Base-by-base conservation (phyloP, 768 basidiomycete genomes). In the Pholiota molesta region DNA sequence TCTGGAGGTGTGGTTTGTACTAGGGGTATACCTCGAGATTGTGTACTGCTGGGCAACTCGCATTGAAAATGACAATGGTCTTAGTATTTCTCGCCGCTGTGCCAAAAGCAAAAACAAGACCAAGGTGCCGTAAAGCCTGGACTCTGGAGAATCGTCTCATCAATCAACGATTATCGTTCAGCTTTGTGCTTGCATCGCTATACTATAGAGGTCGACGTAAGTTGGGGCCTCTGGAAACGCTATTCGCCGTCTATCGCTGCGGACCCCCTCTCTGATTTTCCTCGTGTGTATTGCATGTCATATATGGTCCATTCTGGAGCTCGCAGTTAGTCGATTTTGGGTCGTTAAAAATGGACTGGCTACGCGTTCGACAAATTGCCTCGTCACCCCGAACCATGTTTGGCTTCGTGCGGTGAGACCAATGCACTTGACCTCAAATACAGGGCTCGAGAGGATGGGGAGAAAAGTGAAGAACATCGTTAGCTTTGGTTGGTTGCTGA, bases 251-350 rank as follows among this genome's bases (percentile, higher is more conserved):
- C 26, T 26, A 26, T 26, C 19, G 29, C 31, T 31, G 21, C 14
- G 33, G n/a, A 33, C 29, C n/a, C 49, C 17, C 14, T 21, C 5
- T 19, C 19, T n/a, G 8, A 19, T 23, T 28, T 5, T 35, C 13
- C 19, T 28, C 33, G 35, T 52, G 31, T 21, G 21, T n/a, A 21
- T 40, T 31, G 49, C 31, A 45, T 49, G 49, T 59, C 49, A 33
- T 62, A 66, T 19, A 61, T 63, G 13, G 62, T 66, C 51, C 62
- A 37, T n/a, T 57, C 59, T 28, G 37, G 56, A 19, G 61, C 45
- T 31, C 44, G 52, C 8, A 62, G 49, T 52, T 35, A 6, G 42
- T 65, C 49, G 28, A 62, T 14, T 14, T 13, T 33, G 10, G 54
- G 58, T 5, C 51, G 13, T 55, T 42, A 49, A 65, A 14, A 26